Percentiles rank a stretch among this genome's conserved stretches.
phyloP scores from a whole-genome alignment of 257 asterid genomes.

The Lycium barbarum region DNA sequence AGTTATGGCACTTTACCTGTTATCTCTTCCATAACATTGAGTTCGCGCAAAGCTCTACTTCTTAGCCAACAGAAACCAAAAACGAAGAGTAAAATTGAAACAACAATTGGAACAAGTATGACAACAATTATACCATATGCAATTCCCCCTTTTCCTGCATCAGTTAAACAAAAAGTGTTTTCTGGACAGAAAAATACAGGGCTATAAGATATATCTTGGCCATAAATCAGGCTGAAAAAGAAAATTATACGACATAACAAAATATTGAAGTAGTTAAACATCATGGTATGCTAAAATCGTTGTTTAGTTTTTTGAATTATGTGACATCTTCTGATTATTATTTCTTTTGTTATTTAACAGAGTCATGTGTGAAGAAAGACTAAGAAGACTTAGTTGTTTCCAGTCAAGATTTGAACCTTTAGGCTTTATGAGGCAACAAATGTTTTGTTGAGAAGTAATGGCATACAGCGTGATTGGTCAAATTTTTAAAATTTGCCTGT shows the following conservation, averaged over 20 bases:
- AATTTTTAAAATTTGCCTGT: too few species aligned
- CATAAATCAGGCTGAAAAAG: not conserved
- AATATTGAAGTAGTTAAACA: not conserved
- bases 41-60: not conserved
- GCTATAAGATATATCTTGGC: too few species aligned
- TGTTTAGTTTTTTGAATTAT: not conserved
- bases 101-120: constrained; percentile 23
- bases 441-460: not conserved
- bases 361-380: not conserved
- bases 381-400: not conserved
- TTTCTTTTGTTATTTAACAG: not conserved
- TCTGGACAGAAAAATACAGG: too few species aligned
- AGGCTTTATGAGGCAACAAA: not conserved
- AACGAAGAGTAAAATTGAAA: not conserved
- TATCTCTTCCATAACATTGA: not conserved
- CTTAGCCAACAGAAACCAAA: not conserved
- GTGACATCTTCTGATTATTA: too few species aligned
- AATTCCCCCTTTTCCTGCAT: constrained; percentile 28
- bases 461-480: not conserved
- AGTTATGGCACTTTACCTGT: too few species aligned
- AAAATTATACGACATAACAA: not conserved
- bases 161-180: not conserved
- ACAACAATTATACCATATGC: constrained; percentile 15
- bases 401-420: not conserved
- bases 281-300: not conserved